A percentile compares a stretch with the other conserved stretches of the same genome.
Evolutionary conservation across 176 grass and related monocot genomes (phyloP).

Genomic region (Guadua angustifolia): DNA sequence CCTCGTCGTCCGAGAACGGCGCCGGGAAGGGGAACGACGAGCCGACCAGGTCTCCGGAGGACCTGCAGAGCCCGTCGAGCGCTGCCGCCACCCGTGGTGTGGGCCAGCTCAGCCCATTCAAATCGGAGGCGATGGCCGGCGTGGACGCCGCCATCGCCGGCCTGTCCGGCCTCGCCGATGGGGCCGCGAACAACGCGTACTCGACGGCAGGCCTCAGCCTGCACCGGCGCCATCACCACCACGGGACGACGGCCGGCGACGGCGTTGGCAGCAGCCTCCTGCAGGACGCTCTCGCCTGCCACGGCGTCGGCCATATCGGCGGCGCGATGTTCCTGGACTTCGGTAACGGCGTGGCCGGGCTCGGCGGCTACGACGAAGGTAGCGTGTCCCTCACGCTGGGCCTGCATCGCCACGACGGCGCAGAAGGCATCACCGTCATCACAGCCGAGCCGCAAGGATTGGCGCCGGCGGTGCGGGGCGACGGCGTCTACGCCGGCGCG

Average conservation of each 20-base stretch:
- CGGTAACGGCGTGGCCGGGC: constrained; percentile 48
- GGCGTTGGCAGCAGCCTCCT: constrained; percentile 29
- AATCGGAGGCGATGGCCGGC: constrained; percentile 44
- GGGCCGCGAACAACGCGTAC: constrained; percentile 1
- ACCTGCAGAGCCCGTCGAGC: constrained; percentile 55
- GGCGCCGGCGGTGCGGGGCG: background rate
- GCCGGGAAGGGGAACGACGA: constrained; percentile 57
- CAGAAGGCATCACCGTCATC: background rate
- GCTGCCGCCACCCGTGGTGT: constrained; percentile 9
- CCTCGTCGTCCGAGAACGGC: constrained; percentile 66
- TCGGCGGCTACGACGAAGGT: constrained; percentile 42
- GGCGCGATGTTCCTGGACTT: constrained; percentile 47
- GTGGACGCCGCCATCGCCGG: background rate
- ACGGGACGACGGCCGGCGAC: background rate
- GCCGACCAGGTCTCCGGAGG: constrained; percentile 48
- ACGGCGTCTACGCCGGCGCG: constrained; percentile 21
- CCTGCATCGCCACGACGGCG: constrained; percentile 61
- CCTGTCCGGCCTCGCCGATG: constrained; percentile 26
- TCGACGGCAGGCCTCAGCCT: constrained; percentile 38
- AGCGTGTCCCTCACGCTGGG: constrained; percentile 81
- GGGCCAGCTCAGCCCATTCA: constrained; percentile 50
- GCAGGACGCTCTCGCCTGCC: constrained; percentile 50
- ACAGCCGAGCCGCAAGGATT: constrained; percentile 36
- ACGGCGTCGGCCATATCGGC: constrained; percentile 10
- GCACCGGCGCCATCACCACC: background rate